Percentiles rank a stretch among this genome's conserved stretches.
phyloP scores from a whole-genome alignment of 2,329 filamentous ascomycete species.

The Plectosphaerella plurivora region DNA sequence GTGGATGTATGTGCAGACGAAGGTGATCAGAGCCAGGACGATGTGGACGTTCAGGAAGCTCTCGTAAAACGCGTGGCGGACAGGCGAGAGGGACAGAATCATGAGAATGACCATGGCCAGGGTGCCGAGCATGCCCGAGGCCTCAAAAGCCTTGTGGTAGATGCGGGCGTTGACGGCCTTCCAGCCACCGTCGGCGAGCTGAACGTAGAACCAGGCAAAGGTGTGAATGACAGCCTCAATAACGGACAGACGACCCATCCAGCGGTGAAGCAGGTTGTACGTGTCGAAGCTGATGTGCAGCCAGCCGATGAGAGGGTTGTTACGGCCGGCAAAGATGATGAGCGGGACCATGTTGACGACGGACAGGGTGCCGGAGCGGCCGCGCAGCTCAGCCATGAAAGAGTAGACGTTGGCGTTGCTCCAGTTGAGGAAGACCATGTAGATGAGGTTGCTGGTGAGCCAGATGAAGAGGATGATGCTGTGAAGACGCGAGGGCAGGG shows the following conservation, averaged over 20 bases:
- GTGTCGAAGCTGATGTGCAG: slow-evolving; percentile 92
- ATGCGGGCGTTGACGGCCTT: slow-evolving; percentile 51
- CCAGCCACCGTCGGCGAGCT: slow-evolving; percentile 61
- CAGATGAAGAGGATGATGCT: slow-evolving; percentile 52
- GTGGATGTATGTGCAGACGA: slow-evolving; percentile 76
- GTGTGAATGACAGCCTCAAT: slow-evolving; percentile 66
- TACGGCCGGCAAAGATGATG: slow-evolving; percentile 82
- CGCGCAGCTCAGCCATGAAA: slow-evolving; percentile 76
- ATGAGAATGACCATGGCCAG: slow-evolving; percentile 61
- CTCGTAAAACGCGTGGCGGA: slow-evolving; percentile 95
- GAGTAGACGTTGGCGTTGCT: slow-evolving; percentile 52
- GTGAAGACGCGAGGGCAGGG: slow-evolving; percentile 62
- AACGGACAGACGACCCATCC: slow-evolving; percentile 73
- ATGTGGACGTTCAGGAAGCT: slow-evolving; percentile 90
- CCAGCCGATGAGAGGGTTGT: slow-evolving; percentile 82
- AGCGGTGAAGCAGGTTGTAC: slow-evolving; percentile 72
- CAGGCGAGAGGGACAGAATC: slow-evolving; percentile 67
- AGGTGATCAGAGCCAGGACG: slow-evolving; percentile 60
- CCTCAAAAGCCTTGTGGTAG: slow-evolving; percentile 57
- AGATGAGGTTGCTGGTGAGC: slow-evolving; percentile 55
- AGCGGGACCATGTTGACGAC: slow-evolving; percentile 90
- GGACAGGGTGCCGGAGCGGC: slow-evolving; percentile 75
- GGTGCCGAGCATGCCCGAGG: slow-evolving; percentile 58
- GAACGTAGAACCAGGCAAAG: slow-evolving; percentile 69
- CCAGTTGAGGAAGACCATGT: slow-evolving; percentile 61